These are phyloP conservation scores for Pseudogymnoascus sp. DNA, from an alignment of 2,329 filamentous ascomycete genomes.

Conservation along the genomic window DNA sequence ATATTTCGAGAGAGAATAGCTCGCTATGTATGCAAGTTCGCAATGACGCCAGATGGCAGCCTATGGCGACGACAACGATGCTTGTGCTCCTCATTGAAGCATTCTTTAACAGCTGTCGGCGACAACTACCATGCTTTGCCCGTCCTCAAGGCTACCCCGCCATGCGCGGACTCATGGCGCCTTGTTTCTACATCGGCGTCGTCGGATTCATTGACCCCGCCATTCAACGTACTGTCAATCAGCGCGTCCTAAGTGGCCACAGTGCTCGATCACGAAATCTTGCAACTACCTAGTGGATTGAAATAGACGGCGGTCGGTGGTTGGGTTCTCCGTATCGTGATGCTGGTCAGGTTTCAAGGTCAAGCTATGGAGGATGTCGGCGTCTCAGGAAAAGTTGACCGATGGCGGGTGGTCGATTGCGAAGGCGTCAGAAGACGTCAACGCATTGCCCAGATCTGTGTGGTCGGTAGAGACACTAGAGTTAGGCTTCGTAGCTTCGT, in stretches of 20 bases:
- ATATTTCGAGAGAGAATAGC: background rate
- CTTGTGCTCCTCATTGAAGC: background rate
- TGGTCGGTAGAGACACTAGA: background rate
- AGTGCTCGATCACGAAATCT: background rate
- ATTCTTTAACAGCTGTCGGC: background rate
- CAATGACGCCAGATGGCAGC: background rate
- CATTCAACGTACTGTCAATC: background rate
- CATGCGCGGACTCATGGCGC: background rate
- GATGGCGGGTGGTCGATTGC: background rate
- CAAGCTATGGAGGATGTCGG: background rate
- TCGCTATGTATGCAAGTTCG: background rate
- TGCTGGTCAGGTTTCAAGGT: background rate
- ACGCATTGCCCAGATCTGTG: background rate
- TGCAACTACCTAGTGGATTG: background rate
- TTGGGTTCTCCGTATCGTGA: background rate
- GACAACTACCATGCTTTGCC: background rate
- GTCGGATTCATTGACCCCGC: background rate
- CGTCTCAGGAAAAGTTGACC: background rate
- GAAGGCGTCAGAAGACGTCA: conserved; percentile 6
- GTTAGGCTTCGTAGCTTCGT: background rate
- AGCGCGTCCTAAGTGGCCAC: conserved; percentile 4
- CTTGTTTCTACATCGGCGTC: background rate
- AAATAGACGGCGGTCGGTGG: conserved; percentile 1
- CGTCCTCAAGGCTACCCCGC: background rate
- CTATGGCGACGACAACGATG: background rate